A percentile compares a stretch with the other conserved stretches of the same genome.
phyloP scores from a whole-genome alignment of 2,329 filamentous ascomycete species.

The Fusarium humuli region DNA sequence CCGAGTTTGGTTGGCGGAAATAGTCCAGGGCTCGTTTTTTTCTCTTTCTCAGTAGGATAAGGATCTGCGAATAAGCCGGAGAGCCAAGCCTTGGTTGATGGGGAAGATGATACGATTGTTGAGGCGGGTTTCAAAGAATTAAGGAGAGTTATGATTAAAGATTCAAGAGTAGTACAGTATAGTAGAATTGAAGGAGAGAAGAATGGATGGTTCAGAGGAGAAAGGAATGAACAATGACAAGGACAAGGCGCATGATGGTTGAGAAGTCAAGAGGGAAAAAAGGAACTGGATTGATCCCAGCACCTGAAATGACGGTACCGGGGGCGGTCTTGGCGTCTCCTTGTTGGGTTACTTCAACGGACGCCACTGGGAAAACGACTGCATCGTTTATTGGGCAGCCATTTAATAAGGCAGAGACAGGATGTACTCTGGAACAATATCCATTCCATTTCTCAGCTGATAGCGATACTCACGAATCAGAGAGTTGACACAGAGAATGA shows the following conservation, averaged over 20 bases:
- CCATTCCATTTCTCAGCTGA: neutral
- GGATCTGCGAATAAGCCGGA: conserved; percentile 35
- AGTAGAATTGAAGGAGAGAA: conserved; percentile 16
- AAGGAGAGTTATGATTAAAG: conserved; percentile 19
- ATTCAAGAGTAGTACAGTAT: neutral
- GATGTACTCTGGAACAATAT: neutral
- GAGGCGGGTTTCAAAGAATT: neutral
- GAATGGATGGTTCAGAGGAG: conserved; percentile 1
- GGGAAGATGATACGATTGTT: conserved; percentile 20
- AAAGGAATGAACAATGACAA: conserved; percentile 26
- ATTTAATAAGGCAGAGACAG: conserved; percentile 3
- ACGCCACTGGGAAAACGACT: conserved; percentile 30
- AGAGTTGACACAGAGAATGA: neutral
- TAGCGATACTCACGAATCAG: no score
- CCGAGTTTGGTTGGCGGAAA: conserved; percentile 42
- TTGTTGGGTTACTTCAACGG: conserved; percentile 32
- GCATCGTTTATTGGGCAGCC: conserved; percentile 24
- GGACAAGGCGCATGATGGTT: conserved; percentile 25
- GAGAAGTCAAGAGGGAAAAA: conserved; percentile 16
- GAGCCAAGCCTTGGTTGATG: conserved; percentile 31
- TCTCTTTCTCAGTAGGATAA: conserved; percentile 30
- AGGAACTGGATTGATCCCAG: conserved; percentile 19
- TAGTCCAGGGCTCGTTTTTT: conserved; percentile 14
- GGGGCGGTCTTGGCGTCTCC: conserved; percentile 37
- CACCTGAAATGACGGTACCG: conserved; percentile 36